Evolutionary conservation across 805 yeast species (phyloP).

Genomic region (Lachancea cidri): DNA sequence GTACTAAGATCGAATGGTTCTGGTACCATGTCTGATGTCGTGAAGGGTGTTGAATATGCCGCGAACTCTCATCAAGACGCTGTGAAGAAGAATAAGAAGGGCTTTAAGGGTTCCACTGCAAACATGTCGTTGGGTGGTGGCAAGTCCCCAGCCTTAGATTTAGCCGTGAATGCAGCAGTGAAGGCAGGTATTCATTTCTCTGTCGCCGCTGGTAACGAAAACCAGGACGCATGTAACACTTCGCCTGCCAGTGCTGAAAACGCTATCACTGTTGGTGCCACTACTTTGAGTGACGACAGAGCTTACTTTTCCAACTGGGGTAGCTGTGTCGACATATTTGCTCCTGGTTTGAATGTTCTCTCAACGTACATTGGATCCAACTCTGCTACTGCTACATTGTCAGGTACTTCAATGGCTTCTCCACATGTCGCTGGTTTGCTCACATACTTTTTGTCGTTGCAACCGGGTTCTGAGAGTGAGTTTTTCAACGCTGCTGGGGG

Average conservation of each 20-base stretch:
- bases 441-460: constrained; percentile 81
- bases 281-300: constrained; percentile 80
- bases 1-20: constrained; percentile 79
- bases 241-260: constrained; percentile 86
- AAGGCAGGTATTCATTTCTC: constrained; percentile 86
- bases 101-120: constrained; percentile 80
- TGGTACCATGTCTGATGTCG: constrained; percentile 78
- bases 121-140: constrained; percentile 97
- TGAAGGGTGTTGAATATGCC: constrained; percentile 81
- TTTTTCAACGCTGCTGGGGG: constrained; percentile 49
- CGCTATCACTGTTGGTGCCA: constrained; percentile 93
- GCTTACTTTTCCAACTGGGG: constrained; percentile 97
- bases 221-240: constrained; percentile 84
- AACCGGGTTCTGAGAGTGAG: constrained; percentile 67
- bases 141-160: constrained; percentile 76
- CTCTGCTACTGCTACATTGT: constrained; percentile 71
- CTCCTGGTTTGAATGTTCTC: constrained; percentile 87
- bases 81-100: constrained; percentile 46
- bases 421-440: constrained; percentile 93
- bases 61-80: constrained; percentile 63
- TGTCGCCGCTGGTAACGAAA: constrained; percentile 95
- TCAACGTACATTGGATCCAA: constrained; percentile 80
- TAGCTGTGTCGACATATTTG: constrained; percentile 91
- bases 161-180: constrained; percentile 87
- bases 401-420: constrained; percentile 98